Evolutionary conservation across 1,284 basidiomycete genomes (phyloP), one percentile per base, ranked within the genome.

Genomic region (Albatrellus sp.): DNA sequence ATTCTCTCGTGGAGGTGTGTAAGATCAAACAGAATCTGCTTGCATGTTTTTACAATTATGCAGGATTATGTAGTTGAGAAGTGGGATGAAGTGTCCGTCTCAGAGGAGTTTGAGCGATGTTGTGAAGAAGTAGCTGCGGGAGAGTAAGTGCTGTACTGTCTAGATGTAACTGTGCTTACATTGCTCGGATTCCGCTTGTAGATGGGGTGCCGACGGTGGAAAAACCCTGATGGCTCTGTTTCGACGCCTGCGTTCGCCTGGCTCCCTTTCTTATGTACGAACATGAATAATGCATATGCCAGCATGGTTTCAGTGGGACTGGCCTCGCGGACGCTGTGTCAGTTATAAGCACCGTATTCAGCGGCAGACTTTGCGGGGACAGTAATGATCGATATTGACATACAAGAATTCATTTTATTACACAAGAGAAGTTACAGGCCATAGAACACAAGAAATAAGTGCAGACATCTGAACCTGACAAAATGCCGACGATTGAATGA

Each of bases 171-270:
- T 17, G 19, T 42, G 38, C 9, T 37, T 29, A 52, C 46, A 50
- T 50, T 24, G 24, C 7, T 24, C 4, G 24, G 53, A 32, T 50
- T 44, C 12, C 34, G 42, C 33, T 40, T 49, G 14, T 37, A 81
- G 79, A 56, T 83, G 80, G 80, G 80, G 79, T 14, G 52, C 70
- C 0, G 78, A 80, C 47, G 79, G 79, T 5, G 79, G 79, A 12
- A 78, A 73, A 57, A 81, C 77, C 0, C 54, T 82, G 36, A 77
- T 72, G 64, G 70, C 70, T 12, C 63, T 82, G 12, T 81, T 82
- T 58, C 65, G 79, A 48, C 69, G 80, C 17, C 61, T 83, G 43
- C 69, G 75, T n/a, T 79, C 79, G 29, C 77, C 77, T 10, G 59
- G 43, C 36, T 43, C 53, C 14, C 42, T 46, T 32, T 43, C 51